A percentile compares a stretch with the other conserved stretches of the same genome.
Evolutionary conservation across 2,329 filamentous ascomycete genomes (phyloP).

Genomic region (Fusarium sp.): DNA sequence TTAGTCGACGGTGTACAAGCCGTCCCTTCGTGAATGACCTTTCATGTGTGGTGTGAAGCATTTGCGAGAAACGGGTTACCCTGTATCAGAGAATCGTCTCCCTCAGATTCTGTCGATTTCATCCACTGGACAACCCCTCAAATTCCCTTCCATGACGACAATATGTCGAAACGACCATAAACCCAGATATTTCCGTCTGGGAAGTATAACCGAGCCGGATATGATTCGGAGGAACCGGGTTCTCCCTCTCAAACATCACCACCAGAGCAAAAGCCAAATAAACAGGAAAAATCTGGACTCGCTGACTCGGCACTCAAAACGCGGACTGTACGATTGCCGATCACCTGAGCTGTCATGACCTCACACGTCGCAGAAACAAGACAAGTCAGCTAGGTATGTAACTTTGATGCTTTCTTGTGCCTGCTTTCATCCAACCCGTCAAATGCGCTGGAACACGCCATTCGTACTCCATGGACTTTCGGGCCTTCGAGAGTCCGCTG

Average conservation of each 20-base stretch:
- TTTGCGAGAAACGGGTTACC: background rate
- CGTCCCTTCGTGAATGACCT: background rate
- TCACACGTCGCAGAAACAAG: conserved; percentile 12
- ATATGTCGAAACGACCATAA: conserved; percentile 4
- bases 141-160: conserved; percentile 5
- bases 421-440: background rate
- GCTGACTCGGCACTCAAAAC: conserved; percentile 10
- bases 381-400: background rate
- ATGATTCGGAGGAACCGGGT: conserved; percentile 16
- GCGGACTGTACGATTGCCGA: conserved; percentile 15
- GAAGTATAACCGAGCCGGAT: conserved; percentile 8
- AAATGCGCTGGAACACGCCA: background rate
- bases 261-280: conserved; percentile 2
- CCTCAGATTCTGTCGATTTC: background rate
- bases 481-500: conserved; percentile 23
- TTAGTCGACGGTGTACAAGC: background rate
- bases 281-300: conserved; percentile 17
- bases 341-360: conserved; percentile 17
- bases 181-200: background rate
- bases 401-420: background rate
- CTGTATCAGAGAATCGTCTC: background rate
- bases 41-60: background rate
- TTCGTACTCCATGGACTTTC: conserved; percentile 7
- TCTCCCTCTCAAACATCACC: conserved; percentile 5
- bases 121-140: background rate